A percentile compares a stretch with the other conserved stretches of the same genome.
Evolutionary conservation across 169 alveolate species (phyloP).

Genomic region (Cryptosporidium ubiquitum): DNA sequence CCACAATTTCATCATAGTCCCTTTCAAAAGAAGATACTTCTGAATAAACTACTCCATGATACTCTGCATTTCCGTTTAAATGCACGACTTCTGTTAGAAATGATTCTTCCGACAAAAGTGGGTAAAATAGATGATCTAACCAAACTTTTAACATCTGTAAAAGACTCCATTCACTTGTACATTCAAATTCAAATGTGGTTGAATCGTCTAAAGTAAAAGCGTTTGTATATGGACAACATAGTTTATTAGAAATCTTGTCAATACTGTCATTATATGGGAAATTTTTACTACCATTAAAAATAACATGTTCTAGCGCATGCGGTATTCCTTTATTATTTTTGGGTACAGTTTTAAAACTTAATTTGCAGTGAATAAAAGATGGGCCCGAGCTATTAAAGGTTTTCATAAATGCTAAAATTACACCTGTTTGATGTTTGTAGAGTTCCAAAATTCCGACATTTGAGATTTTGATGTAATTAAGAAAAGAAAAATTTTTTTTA

Average conservation of each 20-base stretch:
- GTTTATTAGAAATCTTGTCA: slow-evolving; percentile 37
- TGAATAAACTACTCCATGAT: slow-evolving; percentile 70
- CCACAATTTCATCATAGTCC: slow-evolving; percentile 25
- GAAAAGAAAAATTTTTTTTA: neutral
- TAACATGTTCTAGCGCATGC: slow-evolving; percentile 61
- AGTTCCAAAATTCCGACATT: slow-evolving; percentile 31
- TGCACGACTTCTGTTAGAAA: slow-evolving; percentile 66
- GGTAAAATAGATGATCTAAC: slow-evolving; percentile 49
- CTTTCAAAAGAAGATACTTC: slow-evolving; percentile 48
- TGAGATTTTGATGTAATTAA: slow-evolving; percentile 1
- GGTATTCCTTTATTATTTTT: slow-evolving; percentile 64
- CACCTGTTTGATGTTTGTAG: slow-evolving; percentile 49
- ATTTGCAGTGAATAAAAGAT: slow-evolving; percentile 24
- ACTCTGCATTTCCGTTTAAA: slow-evolving; percentile 47
- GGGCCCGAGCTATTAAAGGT: slow-evolving; percentile 24
- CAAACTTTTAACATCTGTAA: slow-evolving; percentile 24
- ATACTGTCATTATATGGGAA: slow-evolving; percentile 61
- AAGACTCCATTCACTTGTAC: slow-evolving; percentile 15
- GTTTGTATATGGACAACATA: slow-evolving; percentile 37
- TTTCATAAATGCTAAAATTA: slow-evolving; percentile 43
- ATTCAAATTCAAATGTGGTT: slow-evolving; percentile 60
- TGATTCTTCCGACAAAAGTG: slow-evolving; percentile 40
- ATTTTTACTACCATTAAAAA: slow-evolving; percentile 41
- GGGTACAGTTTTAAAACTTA: slow-evolving; percentile 51
- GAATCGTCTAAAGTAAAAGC: slow-evolving; percentile 57